Percentiles rank a stretch among this genome's conserved stretches.
Conservation (phyloP, 2,329 filamentous ascomycete species). For the Clarireedia homoeocarpa region DNA sequence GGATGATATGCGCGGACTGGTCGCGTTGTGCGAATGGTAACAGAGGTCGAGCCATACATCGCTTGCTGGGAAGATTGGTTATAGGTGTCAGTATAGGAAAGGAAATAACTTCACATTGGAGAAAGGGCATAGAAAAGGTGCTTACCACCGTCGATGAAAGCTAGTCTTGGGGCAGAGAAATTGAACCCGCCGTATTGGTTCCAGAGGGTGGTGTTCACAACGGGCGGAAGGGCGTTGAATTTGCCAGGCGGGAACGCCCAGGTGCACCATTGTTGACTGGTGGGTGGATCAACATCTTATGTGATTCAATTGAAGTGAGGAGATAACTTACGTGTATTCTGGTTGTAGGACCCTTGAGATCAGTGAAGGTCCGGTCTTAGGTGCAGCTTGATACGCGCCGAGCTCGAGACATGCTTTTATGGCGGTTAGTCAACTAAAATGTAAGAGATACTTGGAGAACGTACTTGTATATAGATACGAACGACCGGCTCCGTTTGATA, state of each 20-base stretch:
- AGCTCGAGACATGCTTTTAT: slow-evolving; percentile 36
- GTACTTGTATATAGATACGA: slow-evolving; percentile 42
- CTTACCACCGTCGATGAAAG: slow-evolving; percentile 42
- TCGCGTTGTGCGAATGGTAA: slow-evolving; percentile 40
- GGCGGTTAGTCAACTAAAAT: neutral
- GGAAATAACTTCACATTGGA: neutral
- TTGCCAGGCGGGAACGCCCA: slow-evolving; percentile 43
- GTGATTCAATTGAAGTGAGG: neutral
- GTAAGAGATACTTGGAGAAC: neutral
- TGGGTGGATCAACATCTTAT: neutral
- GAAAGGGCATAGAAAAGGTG: neutral
- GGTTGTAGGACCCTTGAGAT: slow-evolving; percentile 40
- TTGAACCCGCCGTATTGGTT: slow-evolving; percentile 41
- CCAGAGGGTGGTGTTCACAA: slow-evolving; percentile 35
- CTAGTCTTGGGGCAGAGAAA: slow-evolving; percentile 38
- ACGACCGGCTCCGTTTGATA: slow-evolving; percentile 33
- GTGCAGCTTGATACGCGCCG: slow-evolving; percentile 42
- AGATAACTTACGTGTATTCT: slow-evolving; percentile 38
- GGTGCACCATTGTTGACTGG: slow-evolving; percentile 40
- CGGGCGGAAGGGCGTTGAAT: slow-evolving; percentile 37
- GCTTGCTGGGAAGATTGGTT: slow-evolving; percentile 13
- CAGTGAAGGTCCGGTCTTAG: slow-evolving; percentile 36
- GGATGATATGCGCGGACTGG: slow-evolving; percentile 31
- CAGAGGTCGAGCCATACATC: slow-evolving; percentile 46
- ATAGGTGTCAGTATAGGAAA: neutral